A percentile compares a stretch with the other conserved stretches of the same genome.
These are phyloP conservation scores for Sideroxylon spinosum DNA, from an alignment of 179 eudicot species.

Conservation along the genomic window DNA sequence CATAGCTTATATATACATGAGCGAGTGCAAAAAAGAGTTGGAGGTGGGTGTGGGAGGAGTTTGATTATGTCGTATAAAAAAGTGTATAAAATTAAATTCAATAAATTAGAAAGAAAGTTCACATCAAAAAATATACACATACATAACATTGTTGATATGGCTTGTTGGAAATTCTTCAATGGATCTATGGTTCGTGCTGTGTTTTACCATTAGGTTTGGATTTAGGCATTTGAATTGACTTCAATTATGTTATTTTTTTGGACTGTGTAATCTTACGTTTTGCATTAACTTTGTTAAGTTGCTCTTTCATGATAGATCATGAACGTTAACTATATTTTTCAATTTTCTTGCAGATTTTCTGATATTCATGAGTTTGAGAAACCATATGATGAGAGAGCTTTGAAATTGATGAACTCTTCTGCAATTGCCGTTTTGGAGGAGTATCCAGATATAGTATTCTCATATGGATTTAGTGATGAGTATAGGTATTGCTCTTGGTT, in stretches of 20 bases:
- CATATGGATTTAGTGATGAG: slow-evolving; percentile 81
- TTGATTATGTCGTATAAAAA: too few relatives aligned
- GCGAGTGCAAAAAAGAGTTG: too few relatives aligned
- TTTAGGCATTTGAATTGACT: not conserved
- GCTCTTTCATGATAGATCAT: not conserved
- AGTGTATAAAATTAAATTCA: not conserved
- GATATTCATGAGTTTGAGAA: slow-evolving; percentile 65
- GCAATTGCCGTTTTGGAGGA: slow-evolving; percentile 59
- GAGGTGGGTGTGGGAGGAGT: too few relatives aligned
- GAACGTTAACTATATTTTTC: not conserved
- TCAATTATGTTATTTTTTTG: not conserved
- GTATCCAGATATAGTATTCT: slow-evolving; percentile 64
- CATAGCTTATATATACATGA: too few relatives aligned
- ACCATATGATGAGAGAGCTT: slow-evolving; percentile 67
- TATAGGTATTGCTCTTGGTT: slow-evolving; percentile 46
- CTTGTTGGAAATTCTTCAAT: not conserved
- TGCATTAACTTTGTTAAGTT: not conserved
- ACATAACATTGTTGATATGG: not conserved
- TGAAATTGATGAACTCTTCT: slow-evolving; percentile 79
- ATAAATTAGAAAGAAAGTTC: not conserved
- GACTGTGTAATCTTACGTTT: not conserved
- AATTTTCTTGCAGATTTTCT: slow-evolving; percentile 42
- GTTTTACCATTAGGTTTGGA: not conserved
- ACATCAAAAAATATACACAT: not conserved
- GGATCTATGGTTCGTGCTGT: not conserved